A percentile compares a stretch with the other conserved stretches of the same genome.
These are phyloP conservation scores for Anisodus tanguticus DNA, from an alignment of 257 asterid genomes.

Conservation along the genomic window DNA sequence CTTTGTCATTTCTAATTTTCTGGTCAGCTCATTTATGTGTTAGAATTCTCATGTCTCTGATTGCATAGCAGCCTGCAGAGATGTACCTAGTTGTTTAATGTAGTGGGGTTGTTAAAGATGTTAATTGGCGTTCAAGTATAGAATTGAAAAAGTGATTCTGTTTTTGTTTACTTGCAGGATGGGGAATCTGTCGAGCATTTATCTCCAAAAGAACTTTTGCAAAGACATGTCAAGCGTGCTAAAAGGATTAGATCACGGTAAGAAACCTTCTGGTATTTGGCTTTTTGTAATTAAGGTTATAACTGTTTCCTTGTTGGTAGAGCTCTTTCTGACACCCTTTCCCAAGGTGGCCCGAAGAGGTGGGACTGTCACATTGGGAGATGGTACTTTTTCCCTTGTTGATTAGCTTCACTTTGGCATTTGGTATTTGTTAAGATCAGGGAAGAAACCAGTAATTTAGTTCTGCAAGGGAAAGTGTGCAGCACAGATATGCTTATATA, in stretches of 20 bases:
- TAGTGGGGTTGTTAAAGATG: slow-evolving; percentile 15
- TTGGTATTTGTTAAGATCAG: slow-evolving; percentile 3
- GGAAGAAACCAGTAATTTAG: neutral
- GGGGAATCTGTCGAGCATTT: slow-evolving; percentile 61
- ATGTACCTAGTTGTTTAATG: slow-evolving; percentile 11
- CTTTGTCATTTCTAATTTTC: slow-evolving; percentile 23
- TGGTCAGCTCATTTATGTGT: neutral
- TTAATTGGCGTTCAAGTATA: slow-evolving; percentile 17
- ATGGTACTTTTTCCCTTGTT: neutral
- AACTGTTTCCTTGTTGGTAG: neutral
- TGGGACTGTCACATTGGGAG: neutral
- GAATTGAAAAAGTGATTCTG: slow-evolving; percentile 19
- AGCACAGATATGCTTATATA: neutral
- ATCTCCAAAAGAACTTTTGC: slow-evolving; percentile 73
- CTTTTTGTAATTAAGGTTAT: slow-evolving; percentile 17
- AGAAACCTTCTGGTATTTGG: slow-evolving; percentile 27
- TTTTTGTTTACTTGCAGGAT: slow-evolving; percentile 55
- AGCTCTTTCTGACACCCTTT: neutral
- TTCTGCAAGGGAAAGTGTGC: neutral
- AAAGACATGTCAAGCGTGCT: slow-evolving; percentile 81
- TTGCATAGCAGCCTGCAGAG: neutral
- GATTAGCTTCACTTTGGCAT: neutral
- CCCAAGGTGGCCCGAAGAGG: neutral
- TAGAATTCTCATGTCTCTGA: slow-evolving; percentile 15
- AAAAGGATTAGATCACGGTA: slow-evolving; percentile 87